phyloP scores from a whole-genome alignment of 1,284 basidiomycete species.

The Phenoliferia sp. region DNA sequence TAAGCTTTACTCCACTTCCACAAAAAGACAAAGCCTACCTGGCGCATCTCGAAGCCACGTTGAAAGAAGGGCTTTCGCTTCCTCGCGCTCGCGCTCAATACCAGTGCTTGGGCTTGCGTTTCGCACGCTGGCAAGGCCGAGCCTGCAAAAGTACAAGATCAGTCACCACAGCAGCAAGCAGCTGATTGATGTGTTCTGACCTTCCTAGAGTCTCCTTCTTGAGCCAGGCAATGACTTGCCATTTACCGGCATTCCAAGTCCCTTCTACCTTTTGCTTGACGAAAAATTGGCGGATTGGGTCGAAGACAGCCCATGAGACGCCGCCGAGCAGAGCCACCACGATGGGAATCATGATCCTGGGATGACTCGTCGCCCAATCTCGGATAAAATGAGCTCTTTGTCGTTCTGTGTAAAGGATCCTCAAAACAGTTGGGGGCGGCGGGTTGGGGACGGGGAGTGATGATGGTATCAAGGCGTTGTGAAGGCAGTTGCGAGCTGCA shows the following conservation, averaged over 20 bases:
- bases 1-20: constrained; percentile 23
- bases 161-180: too few species aligned
- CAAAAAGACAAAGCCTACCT: constrained; percentile 44
- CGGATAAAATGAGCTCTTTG: constrained; percentile 57
- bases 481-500: constrained; percentile 77
- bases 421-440: constrained; percentile 19
- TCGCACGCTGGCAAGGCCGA: neutral
- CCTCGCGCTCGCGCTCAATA: constrained; percentile 40
- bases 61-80: constrained; percentile 64
- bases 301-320: constrained; percentile 84
- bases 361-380: constrained; percentile 80
- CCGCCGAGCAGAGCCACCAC: constrained; percentile 82
- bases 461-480: constrained; percentile 56
- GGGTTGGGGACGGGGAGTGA: constrained; percentile 29
- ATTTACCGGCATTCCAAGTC: constrained; percentile 60
- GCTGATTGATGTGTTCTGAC: neutral
- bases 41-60: constrained; percentile 71
- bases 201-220: constrained; percentile 37
- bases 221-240: constrained; percentile 34
- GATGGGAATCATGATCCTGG: constrained; percentile 77
- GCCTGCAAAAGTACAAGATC: neutral
- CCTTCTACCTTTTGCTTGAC: constrained; percentile 76
- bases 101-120: constrained; percentile 12
- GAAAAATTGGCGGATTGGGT: constrained; percentile 80
- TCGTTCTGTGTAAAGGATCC: constrained; percentile 32